phyloP scores from a whole-genome alignment of 805 yeast genomes.

The Helenozyma rhizophorensis region DNA sequence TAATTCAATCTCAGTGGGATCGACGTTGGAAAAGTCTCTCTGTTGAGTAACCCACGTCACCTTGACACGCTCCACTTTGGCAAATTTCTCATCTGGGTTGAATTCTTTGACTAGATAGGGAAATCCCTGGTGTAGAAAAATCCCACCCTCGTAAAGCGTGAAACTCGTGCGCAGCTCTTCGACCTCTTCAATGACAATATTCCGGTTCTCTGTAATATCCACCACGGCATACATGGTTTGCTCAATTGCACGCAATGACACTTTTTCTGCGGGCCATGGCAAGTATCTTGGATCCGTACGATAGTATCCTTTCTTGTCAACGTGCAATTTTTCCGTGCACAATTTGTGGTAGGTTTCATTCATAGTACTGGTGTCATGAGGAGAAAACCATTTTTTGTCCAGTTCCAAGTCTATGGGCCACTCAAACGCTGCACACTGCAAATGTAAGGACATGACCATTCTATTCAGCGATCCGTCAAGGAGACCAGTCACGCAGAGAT shows the following conservation, averaged over 20 bases:
- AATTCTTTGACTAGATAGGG: constrained; percentile 85
- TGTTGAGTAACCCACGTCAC: constrained; percentile 94
- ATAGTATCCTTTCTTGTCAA: constrained; percentile 26
- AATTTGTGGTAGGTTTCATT: constrained; percentile 22
- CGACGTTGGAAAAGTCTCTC: constrained; percentile 90
- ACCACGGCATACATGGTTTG: constrained; percentile 84
- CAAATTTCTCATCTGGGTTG: constrained; percentile 71
- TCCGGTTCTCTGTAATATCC: constrained; percentile 75
- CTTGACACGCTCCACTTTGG: constrained; percentile 80
- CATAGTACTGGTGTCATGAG: constrained; percentile 16
- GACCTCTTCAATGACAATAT: constrained; percentile 78
- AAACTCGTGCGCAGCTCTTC: constrained; percentile 88
- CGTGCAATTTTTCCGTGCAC: constrained; percentile 35
- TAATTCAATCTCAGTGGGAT: constrained; percentile 69
- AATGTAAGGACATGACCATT: constrained; percentile 67
- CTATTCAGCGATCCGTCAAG: constrained; percentile 29
- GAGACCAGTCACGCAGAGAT: constrained; percentile 36
- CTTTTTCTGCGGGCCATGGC: constrained; percentile 78
- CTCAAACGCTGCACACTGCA: constrained; percentile 94
- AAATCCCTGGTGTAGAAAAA: constrained; percentile 88
- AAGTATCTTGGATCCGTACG: constrained; percentile 46
- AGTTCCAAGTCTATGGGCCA: constrained; percentile 52
- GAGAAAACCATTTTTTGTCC: constrained; percentile 58
- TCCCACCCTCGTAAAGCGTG: constrained; percentile 88
- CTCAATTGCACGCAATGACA: constrained; percentile 79